These are phyloP conservation scores for Giardia duodenalis DNA, from an alignment of 208 protist genomes.

Conservation along the genomic window DNA sequence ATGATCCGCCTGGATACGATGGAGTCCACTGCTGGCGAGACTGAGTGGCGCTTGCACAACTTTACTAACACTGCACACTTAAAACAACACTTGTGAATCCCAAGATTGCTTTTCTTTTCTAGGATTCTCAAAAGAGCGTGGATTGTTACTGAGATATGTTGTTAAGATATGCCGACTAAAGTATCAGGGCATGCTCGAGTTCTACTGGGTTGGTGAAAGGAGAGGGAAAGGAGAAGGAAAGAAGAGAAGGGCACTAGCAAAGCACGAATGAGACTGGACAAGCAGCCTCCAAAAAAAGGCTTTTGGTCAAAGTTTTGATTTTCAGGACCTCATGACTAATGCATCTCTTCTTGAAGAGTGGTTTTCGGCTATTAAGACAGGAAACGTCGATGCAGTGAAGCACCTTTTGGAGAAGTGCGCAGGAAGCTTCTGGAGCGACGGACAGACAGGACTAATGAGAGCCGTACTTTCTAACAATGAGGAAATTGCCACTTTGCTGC, in stretches of 20 bases:
- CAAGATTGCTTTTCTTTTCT: too few species aligned
- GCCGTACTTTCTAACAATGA: not conserved
- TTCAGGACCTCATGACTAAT: too few species aligned
- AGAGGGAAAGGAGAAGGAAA: too few species aligned
- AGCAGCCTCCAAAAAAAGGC: too few species aligned
- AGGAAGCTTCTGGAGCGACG: not conserved
- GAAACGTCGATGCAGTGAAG: not conserved
- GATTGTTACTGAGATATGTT: too few species aligned
- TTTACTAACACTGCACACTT: slow-evolving; percentile 95
- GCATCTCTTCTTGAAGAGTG: not conserved
- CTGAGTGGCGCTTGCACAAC: slow-evolving; percentile 86
- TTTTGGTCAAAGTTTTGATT: too few species aligned
- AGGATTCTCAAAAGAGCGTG: too few species aligned
- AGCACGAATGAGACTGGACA: too few species aligned
- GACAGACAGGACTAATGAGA: not conserved
- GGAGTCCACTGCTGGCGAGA: slow-evolving; percentile 69
- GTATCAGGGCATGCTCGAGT: too few species aligned
- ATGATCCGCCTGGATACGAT: slow-evolving; percentile 74
- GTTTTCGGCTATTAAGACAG: not conserved
- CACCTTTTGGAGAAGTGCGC: not conserved
- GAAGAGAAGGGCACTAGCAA: too few species aligned
- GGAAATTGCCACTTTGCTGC: not conserved
- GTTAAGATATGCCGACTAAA: too few species aligned
- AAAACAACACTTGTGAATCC: slow-evolving; percentile 53
- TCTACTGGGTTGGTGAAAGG: too few species aligned